These are phyloP conservation scores for Puccinia horiana DNA, from an alignment of 1,284 basidiomycete species.

Conservation along the genomic window DNA sequence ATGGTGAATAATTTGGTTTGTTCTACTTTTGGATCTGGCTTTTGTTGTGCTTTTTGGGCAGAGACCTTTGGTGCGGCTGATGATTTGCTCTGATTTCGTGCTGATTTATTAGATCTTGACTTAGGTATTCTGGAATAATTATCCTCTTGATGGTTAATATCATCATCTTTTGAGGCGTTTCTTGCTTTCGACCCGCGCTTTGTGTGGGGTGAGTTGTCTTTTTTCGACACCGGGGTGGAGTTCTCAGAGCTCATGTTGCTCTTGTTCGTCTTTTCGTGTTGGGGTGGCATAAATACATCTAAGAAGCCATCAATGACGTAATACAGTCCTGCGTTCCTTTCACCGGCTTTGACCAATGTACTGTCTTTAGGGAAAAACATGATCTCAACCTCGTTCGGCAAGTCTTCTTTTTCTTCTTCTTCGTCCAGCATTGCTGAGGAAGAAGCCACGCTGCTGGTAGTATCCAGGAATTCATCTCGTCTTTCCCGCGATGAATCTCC, in stretches of 20 bases:
- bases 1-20: slow-evolving; percentile 74
- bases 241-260: slow-evolving; percentile 48
- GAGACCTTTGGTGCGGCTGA: slow-evolving; percentile 6
- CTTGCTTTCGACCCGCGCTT: slow-evolving; percentile 7
- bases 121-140: neutral
- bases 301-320: slow-evolving; percentile 98
- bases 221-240: neutral
- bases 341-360: slow-evolving; percentile 82
- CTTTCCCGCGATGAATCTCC: slow-evolving; percentile 61
- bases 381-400: slow-evolving; percentile 96
- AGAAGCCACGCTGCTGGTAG: slow-evolving; percentile 48
- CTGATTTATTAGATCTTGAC: neutral
- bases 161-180: neutral
- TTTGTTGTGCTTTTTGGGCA: slow-evolving; percentile 2
- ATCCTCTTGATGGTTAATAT: neutral
- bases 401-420: slow-evolving; percentile 69
- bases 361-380: slow-evolving; percentile 86
- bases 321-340: slow-evolving; percentile 86
- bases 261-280: slow-evolving; percentile 11
- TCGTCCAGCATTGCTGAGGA: slow-evolving; percentile 54
- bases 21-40: slow-evolving; percentile 18
- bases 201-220: slow-evolving; percentile 38
- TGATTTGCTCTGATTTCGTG: slow-evolving; percentile 31
- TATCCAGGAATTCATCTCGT: slow-evolving; percentile 27
- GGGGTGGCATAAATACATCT: slow-evolving; percentile 77